Evolutionary conservation across 108 stramenopile genomes (phyloP), one percentile per base, ranked within the genome.

Genomic region (Epithemia pelagica): DNA sequence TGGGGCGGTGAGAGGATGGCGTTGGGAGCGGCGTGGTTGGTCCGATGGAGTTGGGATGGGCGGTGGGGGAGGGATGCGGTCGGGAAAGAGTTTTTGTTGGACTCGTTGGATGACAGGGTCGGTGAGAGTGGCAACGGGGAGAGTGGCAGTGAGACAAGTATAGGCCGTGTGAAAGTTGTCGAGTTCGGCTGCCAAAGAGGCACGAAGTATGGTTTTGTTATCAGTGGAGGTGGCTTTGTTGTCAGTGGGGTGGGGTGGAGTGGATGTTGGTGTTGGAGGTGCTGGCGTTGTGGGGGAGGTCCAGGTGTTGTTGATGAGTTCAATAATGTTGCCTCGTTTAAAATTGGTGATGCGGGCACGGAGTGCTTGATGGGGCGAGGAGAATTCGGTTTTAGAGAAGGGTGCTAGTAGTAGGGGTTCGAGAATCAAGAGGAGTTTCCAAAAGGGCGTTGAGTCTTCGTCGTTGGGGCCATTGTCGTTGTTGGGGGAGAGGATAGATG

Each of bases 161-260:
- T 64, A 51, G 24, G 68, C 68, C 2, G 68, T 69, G 28, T 58
- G 53, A 24, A 37, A 69, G 58, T 74, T 69, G 63, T 74, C 74
- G 33, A 15, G 26, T 52, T 74, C 69, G 37, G 74, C 69, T 1
- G 74, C 64, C 15, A 23, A 25, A 53, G 69, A 15, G 5, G 37
- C 37, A 46, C 15, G 37, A 46, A 10, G 37, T n/a, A n/a, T n/a
- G 37, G 15, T 46, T 46, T 46, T 46, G 37, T 5, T 15, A 10
- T 46, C 37, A 15, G 37, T 10, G 5, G 37, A 15, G 5, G 5
- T 46, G 37, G 5, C 37, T 15, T n/a, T n/a, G n/a, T n/a, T n/a
- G n/a, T n/a, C n/a, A n/a, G n/a, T n/a, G n/a, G 37, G 37, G 15
- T 46, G 37, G 37, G 37, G 5, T 5, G 15, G 37, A 46, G 37